These are phyloP conservation scores for Aspergillus pseudonomiae DNA, from an alignment of 2,329 filamentous ascomycete species.

Conservation along the genomic window DNA sequence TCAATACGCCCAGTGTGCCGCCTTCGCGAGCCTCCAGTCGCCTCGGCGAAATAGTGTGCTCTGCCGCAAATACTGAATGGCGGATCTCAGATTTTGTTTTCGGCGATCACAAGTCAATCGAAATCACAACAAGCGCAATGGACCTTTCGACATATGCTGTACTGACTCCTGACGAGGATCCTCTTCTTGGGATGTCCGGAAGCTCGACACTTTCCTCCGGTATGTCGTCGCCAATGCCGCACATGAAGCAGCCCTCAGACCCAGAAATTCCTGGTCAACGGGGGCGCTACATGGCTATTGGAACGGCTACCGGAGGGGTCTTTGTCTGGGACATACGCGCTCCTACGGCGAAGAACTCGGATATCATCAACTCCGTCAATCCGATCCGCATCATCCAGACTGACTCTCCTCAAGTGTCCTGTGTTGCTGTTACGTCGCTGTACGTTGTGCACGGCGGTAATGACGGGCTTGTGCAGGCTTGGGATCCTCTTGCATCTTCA, in stretches of 20 bases:
- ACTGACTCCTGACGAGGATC: constrained; percentile 76
- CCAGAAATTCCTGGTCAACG: constrained; percentile 81
- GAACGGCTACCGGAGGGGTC: constrained; percentile 76
- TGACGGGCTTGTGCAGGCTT: constrained; percentile 92
- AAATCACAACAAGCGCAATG: constrained; percentile 70
- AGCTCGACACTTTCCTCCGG: constrained; percentile 57
- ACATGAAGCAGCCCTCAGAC: constrained; percentile 46
- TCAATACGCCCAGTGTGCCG: constrained; percentile 29
- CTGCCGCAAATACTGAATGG: constrained; percentile 64
- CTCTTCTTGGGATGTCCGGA: constrained; percentile 63
- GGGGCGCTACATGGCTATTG: constrained; percentile 77
- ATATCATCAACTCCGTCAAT: constrained; percentile 61
- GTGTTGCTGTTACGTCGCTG: constrained; percentile 78
- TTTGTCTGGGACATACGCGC: constrained; percentile 84
- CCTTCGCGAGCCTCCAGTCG: constrained; percentile 37
- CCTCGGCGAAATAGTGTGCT: constrained; percentile 36
- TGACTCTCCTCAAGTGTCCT: constrained; percentile 84
- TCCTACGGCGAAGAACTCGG: constrained; percentile 56
- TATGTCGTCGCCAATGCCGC: constrained; percentile 56
- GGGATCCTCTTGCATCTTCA: constrained; percentile 89
- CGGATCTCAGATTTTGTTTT: constrained; percentile 63
- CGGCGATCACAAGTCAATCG: constrained; percentile 59
- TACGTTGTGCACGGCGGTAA: constrained; percentile 92
- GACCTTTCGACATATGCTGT: constrained; percentile 75
- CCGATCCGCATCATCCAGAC: constrained; percentile 85